Conservation (phyloP, 164 flowering plant species). For the Euptelea pleiosperma region DNA sequence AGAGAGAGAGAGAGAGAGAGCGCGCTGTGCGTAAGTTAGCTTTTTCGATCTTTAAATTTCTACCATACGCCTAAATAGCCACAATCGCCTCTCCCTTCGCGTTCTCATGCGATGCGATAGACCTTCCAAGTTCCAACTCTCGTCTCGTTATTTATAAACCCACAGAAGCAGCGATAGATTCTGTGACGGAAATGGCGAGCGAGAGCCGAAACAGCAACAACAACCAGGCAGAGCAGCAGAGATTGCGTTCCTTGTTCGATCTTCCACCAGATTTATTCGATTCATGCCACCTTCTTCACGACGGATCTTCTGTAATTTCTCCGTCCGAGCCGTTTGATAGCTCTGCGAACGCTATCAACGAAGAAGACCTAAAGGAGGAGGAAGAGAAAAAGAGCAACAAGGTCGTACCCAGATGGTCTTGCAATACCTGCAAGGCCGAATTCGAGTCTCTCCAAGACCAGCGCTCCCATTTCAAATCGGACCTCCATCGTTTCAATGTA, state of each 20-base stretch:
- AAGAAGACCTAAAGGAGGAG: constrained; percentile 2
- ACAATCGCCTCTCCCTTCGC: no score
- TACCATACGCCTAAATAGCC: no score
- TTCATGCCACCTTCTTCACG: constrained; percentile 46
- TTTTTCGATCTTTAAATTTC: no score
- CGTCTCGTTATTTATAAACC: no score
- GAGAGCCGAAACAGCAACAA: constrained; percentile 13
- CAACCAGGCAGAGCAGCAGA: constrained; percentile 24
- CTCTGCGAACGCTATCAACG: constrained; percentile 1
- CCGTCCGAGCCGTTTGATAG: neutral
- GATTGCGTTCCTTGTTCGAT: constrained; percentile 60
- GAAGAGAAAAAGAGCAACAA: constrained; percentile 11
- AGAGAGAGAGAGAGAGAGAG: no score
- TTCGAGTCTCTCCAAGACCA: constrained; percentile 87
- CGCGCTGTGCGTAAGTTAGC: no score
- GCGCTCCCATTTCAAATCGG: constrained; percentile 89
- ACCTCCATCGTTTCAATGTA: constrained; percentile 87
- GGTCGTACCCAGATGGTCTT: constrained; percentile 52
- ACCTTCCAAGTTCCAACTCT: no score
- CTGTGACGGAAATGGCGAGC: constrained; percentile 6
- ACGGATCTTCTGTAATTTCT: constrained; percentile 7
- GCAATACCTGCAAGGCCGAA: constrained; percentile 74
- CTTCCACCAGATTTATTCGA: constrained; percentile 58
- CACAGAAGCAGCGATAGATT: neutral
- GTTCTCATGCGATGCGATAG: no score